phyloP scores from a whole-genome alignment of 768 basidiomycete genomes.

The Calvatia gigantea region DNA sequence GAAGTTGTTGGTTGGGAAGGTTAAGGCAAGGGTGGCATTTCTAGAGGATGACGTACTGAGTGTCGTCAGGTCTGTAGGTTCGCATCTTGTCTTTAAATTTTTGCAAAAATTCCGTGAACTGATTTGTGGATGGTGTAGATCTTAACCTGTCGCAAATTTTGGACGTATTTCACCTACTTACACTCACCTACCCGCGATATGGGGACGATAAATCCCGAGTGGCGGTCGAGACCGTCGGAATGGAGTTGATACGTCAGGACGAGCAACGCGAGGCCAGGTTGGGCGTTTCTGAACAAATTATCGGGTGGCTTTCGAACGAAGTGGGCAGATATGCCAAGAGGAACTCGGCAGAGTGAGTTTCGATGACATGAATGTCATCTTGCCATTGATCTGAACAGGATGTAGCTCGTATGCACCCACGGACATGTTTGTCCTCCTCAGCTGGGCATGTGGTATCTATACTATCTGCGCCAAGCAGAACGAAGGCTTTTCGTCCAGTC shows the following conservation, averaged over 20 bases:
- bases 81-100: constrained; percentile 17
- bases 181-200: constrained; percentile 77
- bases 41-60: constrained; percentile 58
- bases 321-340: constrained; percentile 54
- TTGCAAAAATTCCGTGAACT: constrained; percentile 9
- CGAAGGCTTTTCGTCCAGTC: constrained; percentile 40
- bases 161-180: constrained; percentile 72
- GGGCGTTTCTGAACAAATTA: constrained; percentile 65
- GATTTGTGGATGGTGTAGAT: constrained; percentile 36
- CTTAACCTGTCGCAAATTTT: constrained; percentile 54
- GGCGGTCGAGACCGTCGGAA: constrained; percentile 66
- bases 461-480: constrained; percentile 43
- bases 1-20: constrained; percentile 46
- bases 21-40: constrained; percentile 54
- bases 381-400: constrained; percentile 10
- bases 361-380: background rate
- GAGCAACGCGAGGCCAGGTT: constrained; percentile 49
- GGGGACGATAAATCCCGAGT: constrained; percentile 65
- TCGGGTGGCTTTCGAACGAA: constrained; percentile 76
- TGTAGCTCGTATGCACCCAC: constrained; percentile 52
- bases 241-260: constrained; percentile 62
- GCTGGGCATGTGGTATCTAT: constrained; percentile 69
- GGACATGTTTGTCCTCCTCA: constrained; percentile 65
- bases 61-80: constrained; percentile 57
- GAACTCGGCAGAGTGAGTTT: constrained; percentile 50